A percentile compares a stretch with the other conserved stretches of the same genome.
These are phyloP conservation scores for Vinca major DNA, from an alignment of 305 asterid genomes.

Conservation along the genomic window DNA sequence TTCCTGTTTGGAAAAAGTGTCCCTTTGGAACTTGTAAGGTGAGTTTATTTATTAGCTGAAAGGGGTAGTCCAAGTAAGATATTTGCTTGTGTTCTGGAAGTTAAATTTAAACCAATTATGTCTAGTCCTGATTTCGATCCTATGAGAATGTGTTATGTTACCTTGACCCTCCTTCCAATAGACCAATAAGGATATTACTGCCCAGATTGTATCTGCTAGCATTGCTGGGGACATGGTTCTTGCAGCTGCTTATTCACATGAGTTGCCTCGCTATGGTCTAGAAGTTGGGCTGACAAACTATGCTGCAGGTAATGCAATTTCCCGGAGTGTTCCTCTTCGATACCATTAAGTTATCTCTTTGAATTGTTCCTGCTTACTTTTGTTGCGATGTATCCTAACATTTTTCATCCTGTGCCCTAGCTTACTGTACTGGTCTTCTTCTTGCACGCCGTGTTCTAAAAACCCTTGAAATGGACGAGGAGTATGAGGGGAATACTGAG, in stretches of 20 bases:
- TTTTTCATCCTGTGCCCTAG: conserved; percentile 19
- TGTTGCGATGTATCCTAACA: neutral
- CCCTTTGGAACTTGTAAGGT: too few relatives aligned
- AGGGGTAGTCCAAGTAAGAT: too few relatives aligned
- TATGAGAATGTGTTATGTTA: neutral
- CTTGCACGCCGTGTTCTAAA: conserved; percentile 76
- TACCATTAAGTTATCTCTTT: neutral
- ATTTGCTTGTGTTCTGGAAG: too few relatives aligned
- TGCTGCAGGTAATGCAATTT: conserved; percentile 48
- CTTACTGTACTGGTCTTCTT: conserved; percentile 88
- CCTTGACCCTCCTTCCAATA: conserved; percentile 32
- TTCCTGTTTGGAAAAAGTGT: too few relatives aligned
- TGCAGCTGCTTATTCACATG: conserved; percentile 68
- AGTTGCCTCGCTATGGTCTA: conserved; percentile 61
- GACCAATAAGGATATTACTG: conserved; percentile 65
- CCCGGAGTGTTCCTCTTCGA: neutral
- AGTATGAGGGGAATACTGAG: conserved; percentile 87
- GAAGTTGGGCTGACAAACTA: conserved; percentile 73
- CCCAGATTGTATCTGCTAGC: conserved; percentile 62
- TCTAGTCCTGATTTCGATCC: too few relatives aligned
- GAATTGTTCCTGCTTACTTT: too few relatives aligned
- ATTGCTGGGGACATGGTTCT: conserved; percentile 68
- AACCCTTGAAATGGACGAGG: conserved; percentile 66
- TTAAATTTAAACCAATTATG: too few relatives aligned
- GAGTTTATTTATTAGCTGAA: too few relatives aligned